Evolutionary conservation across 2,329 filamentous ascomycete species (phyloP), one percentile per base, ranked within the genome.

Genomic region (Aaosphaeria arxii): DNA sequence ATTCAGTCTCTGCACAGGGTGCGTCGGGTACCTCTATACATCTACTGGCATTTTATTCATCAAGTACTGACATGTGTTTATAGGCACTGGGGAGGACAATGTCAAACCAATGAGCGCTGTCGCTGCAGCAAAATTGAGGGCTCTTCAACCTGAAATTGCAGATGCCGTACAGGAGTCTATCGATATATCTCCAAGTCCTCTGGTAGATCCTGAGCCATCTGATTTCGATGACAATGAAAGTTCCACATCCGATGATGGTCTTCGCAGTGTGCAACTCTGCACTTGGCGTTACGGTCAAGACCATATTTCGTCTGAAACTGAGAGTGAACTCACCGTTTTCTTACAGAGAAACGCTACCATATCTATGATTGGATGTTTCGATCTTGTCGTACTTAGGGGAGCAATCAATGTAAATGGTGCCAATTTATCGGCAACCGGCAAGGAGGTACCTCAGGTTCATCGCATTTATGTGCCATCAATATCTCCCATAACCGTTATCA

Each of bases 391-490:
- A 0, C 59, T 74, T 6, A 75, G 75, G 45, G 89, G 89, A 2
- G 76, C 83, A 40, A 72, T 87, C 28, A 84, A 81, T 1, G 66
- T 92, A 29, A 79, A 83, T 11, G 87, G 88, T 11, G 83, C 87
- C 5, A 80, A 77, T 5, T 64, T 92, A 4, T 72, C 73, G 7
- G 64, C 78, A 1, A 74, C 0, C 55, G 54, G 42, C 54, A n/a
- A n/a, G 7, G 7, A n/a, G 17, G 17, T n/a, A 17, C 24, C 28
- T 17, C 41, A 17, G 31, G 17, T 9, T 9, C 48, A 61, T 54
- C 84, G 80, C 74, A 75, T 89, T 11, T 83, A 82, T 64, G 85
- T 87, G 11, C 82, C 87, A 1, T 78, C 80, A 39, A 88, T 85
- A 35, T 83, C 89, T 61, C 83, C 88, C 1, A 68, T 92, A 1